Evolutionary conservation across 1,139 yeast genomes (phyloP).

Genomic region (Entelexis paramagnoliae): DNA sequence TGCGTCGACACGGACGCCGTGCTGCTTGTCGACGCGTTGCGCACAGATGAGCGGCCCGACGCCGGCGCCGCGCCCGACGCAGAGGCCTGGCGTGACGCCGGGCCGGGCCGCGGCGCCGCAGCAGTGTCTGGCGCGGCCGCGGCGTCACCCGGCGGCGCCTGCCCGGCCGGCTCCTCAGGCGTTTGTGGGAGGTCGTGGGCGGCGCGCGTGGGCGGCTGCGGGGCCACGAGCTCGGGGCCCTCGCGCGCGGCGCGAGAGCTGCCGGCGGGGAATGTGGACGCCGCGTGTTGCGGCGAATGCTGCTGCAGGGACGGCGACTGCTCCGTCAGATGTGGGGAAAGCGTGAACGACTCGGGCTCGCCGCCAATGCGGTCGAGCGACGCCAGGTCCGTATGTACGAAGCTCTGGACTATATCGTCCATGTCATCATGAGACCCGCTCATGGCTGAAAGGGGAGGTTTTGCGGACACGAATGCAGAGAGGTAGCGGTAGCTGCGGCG

Average conservation of each 20-base stretch:
- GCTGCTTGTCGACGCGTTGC: conserved; percentile 16
- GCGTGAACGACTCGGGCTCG: conserved; percentile 17
- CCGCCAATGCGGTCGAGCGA: conserved; percentile 24
- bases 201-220: background rate
- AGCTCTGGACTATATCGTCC: conserved; percentile 24
- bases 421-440: conserved; percentile 18
- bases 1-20: conserved; percentile 15
- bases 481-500: background rate
- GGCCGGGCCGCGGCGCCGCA: background rate
- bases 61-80: too few relatives aligned
- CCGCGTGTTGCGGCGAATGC: background rate
- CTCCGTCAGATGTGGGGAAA: conserved; percentile 20
- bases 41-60: too few relatives aligned
- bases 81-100: background rate
- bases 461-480: background rate
- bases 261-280: background rate
- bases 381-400: conserved; percentile 24
- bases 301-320: conserved; percentile 13
- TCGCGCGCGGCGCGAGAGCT: background rate
- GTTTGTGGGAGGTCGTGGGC: background rate
- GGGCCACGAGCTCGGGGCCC: background rate
- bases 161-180: background rate
- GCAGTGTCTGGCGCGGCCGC: background rate
- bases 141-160: background rate
- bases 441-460: background rate